Conservation (phyloP, 2,329 filamentous ascomycete genomes). For the Colletotrichum godetiae region DNA sequence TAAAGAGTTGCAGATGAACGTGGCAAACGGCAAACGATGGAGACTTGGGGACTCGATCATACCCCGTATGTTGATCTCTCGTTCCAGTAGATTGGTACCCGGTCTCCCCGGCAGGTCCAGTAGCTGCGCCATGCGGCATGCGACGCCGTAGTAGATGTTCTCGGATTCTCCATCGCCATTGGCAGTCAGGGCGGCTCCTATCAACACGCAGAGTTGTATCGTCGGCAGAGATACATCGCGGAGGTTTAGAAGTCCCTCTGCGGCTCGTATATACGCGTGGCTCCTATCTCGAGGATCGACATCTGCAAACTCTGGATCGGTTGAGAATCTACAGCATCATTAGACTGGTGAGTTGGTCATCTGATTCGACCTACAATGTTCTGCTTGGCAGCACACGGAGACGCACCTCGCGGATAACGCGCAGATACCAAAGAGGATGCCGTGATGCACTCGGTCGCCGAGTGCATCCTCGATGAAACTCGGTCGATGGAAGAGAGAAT, state of each 20-base stretch:
- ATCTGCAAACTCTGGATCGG: slow-evolving; percentile 34
- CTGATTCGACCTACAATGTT: neutral
- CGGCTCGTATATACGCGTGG: slow-evolving; percentile 37
- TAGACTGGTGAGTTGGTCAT: neutral
- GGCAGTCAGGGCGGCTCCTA: slow-evolving; percentile 48
- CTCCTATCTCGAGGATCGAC: slow-evolving; percentile 39
- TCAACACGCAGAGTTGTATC: slow-evolving; percentile 51
- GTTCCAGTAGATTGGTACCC: slow-evolving; percentile 41
- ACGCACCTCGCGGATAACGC: slow-evolving; percentile 40
- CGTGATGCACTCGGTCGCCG: slow-evolving; percentile 37
- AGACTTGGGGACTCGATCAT: slow-evolving; percentile 5
- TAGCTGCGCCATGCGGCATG: slow-evolving; percentile 47
- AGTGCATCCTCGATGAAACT: slow-evolving; percentile 41
- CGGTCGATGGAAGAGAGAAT: slow-evolving; percentile 47
- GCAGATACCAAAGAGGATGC: slow-evolving; percentile 42
- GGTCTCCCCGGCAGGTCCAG: slow-evolving; percentile 48
- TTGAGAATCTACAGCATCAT: slow-evolving; percentile 39
- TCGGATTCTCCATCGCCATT: slow-evolving; percentile 50
- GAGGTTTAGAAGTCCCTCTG: slow-evolving; percentile 44
- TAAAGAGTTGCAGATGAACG: slow-evolving; percentile 9
- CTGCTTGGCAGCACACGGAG: neutral
- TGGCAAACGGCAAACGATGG: neutral
- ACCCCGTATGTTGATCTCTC: slow-evolving; percentile 48
- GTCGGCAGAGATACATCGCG: slow-evolving; percentile 49
- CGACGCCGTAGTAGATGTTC: slow-evolving; percentile 51